A percentile compares a stretch with the other conserved stretches of the same genome.
phyloP scores from a whole-genome alignment of 108 stramenopile species.

The Stephanodiscus minutulus region DNA sequence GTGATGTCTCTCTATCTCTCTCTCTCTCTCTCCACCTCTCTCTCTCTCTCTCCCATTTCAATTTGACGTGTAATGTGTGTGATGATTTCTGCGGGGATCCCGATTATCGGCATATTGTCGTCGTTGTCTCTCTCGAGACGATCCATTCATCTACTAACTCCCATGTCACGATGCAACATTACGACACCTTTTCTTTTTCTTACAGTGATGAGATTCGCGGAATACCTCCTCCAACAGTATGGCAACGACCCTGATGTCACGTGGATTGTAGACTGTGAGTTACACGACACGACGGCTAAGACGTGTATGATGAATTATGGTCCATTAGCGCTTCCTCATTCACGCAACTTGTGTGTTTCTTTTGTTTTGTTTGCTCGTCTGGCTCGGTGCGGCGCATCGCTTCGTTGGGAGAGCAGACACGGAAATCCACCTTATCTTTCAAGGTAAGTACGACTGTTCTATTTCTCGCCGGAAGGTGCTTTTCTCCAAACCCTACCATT shows the following conservation, averaged over 20 bases:
- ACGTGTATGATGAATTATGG: no score
- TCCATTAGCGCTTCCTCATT: no score
- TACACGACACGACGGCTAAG: background rate
- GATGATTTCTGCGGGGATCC: no score
- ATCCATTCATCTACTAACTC: no score
- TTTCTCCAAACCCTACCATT: background rate
- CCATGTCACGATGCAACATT: background rate
- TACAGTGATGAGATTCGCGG: constrained; percentile 7
- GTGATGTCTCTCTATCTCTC: background rate
- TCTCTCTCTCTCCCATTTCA: no score
- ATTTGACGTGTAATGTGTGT: no score
- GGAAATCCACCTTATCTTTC: constrained; percentile 12
- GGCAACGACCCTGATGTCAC: constrained; percentile 5
- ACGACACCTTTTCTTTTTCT: background rate
- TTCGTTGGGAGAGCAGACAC: constrained; percentile 3
- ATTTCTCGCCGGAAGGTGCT: background rate
- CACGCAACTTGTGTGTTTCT: background rate
- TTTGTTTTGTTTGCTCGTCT: background rate
- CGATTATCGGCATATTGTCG: no score
- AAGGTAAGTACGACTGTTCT: background rate
- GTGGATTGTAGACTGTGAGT: constrained; percentile 12
- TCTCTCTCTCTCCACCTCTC: background rate
- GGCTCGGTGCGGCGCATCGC: background rate
- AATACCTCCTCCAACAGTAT: constrained; percentile 10
- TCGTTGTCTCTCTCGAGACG: background rate